Evolutionary conservation across 805 yeast species (phyloP), one percentile per base, ranked within the genome.

Genomic region (Starmerella stellata): DNA sequence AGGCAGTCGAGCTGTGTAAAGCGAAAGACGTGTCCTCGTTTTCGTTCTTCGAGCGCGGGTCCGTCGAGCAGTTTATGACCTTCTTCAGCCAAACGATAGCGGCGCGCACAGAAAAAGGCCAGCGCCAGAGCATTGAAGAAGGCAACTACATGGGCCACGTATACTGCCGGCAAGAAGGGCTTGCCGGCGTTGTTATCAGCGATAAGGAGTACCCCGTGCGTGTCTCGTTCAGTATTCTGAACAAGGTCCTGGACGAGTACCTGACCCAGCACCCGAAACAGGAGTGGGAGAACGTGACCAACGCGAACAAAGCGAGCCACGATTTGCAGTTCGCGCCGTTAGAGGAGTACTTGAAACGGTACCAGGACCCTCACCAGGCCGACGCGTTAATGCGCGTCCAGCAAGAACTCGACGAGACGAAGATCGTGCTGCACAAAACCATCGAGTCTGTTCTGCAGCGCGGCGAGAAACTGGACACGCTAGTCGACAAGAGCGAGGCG

Each of bases 331-430:
- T 69, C 56, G 71, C 70, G 20, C 72, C 70, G 43, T 65, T 87
- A 52, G 78, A 74, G 24, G 62, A 61, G 20, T 83, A 83, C 56
- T 62, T 90, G 49, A 62, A 65, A 51, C 80, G 80, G 54, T 90
- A 90, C 62, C 98, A 90, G 63, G 94, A 90, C 57, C 99, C 99
- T 23, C 69, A 78, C 31, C 94, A 90, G 64, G 96, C 96, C 0
- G 99, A 90, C 58, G 78, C 95, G 9, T 74, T 90, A 45, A 77
- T 90, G 93, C 79, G 78, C 58, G 98, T 90, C 18, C 98, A 90
- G 64, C 93, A 83, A 56, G 98, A 90, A 60, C 70, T 90, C 52
- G 98, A 90, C 59, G 98, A 90, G 56, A 90, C 98, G 28, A 90
- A 90, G 65, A 81, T 87, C 51, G 94, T 85, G 30, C 66, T 90